These are phyloP conservation scores for Arabidopsis hybrid DNA, from an alignment of 441 rosid species.

Conservation along the genomic window DNA sequence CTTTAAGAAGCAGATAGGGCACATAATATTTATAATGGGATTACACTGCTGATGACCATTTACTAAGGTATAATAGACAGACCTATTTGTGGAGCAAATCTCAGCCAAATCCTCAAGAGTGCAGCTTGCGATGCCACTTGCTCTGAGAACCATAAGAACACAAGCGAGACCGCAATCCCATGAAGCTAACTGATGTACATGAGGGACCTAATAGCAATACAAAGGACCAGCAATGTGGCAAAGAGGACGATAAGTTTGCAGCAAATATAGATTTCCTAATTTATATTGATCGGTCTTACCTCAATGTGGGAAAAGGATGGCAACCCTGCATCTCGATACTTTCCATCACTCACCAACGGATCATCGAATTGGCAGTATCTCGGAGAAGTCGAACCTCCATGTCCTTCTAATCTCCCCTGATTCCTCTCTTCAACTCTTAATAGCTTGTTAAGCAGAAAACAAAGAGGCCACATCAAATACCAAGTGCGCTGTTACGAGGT, in stretches of 20 bases:
- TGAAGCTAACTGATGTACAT: slow-evolving; percentile 75
- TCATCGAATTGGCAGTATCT: slow-evolving; percentile 40
- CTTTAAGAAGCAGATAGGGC: slow-evolving; percentile 11
- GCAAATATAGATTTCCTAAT: not conserved
- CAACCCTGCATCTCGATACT: slow-evolving; percentile 42
- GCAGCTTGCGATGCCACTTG: slow-evolving; percentile 66
- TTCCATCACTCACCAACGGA: slow-evolving; percentile 47
- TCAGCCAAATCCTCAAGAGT: slow-evolving; percentile 66
- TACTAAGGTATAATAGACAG: slow-evolving; percentile 18
- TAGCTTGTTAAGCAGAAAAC: slow-evolving; percentile 72
- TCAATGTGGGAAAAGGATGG: slow-evolving; percentile 55
- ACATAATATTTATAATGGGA: not conserved
- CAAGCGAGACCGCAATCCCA: slow-evolving; percentile 99
- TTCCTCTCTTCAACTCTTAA: slow-evolving; percentile 65
- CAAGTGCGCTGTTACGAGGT: slow-evolving; percentile 12
- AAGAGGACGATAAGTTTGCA: slow-evolving; percentile 15
- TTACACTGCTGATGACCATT: not conserved
- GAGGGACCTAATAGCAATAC: slow-evolving; percentile 70
- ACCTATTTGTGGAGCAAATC: slow-evolving; percentile 86
- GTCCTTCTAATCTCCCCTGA: slow-evolving; percentile 44
- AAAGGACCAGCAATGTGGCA: not conserved
- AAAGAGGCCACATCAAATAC: slow-evolving; percentile 79
- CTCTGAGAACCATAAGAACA: slow-evolving; percentile 80
- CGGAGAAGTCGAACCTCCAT: slow-evolving; percentile 40
- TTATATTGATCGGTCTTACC: slow-evolving; percentile 51